A percentile compares a stretch with the other conserved stretches of the same genome.
phyloP scores from a whole-genome alignment of 805 yeast species.

The Blastobotrys parvus region DNA sequence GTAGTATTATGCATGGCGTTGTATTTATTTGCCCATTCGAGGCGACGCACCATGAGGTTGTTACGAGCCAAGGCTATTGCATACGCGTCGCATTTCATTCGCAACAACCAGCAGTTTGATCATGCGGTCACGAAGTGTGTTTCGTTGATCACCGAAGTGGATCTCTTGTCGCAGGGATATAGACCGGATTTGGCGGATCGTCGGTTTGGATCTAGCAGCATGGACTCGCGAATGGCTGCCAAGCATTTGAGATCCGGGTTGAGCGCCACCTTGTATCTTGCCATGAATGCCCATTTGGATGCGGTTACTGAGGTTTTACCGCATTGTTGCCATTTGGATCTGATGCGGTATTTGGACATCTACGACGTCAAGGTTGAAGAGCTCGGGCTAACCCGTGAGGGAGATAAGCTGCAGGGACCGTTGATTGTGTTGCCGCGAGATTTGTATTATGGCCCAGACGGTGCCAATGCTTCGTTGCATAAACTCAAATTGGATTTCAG shows the following conservation, averaged over 20 bases:
- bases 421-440: slow-evolving; percentile 2
- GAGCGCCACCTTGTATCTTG: slow-evolving; percentile 24
- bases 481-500: slow-evolving; percentile 27
- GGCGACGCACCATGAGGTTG: slow-evolving; percentile 24
- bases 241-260: slow-evolving; percentile 28
- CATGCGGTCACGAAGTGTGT: slow-evolving; percentile 22
- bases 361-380: slow-evolving; percentile 28
- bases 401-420: neutral
- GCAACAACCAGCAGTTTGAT: slow-evolving; percentile 22
- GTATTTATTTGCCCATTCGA: slow-evolving; percentile 26
- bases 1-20: slow-evolving; percentile 22
- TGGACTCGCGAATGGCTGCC: slow-evolving; percentile 14
- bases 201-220: neutral
- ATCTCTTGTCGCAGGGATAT: slow-evolving; percentile 22
- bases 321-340: slow-evolving; percentile 26
- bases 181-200: slow-evolving; percentile 13
- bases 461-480: slow-evolving; percentile 20
- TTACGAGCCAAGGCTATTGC: slow-evolving; percentile 24
- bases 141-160: slow-evolving; percentile 24
- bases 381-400: neutral
- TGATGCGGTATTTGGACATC: slow-evolving; percentile 37
- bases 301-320: slow-evolving; percentile 25
- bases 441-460: slow-evolving; percentile 17
- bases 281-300: slow-evolving; percentile 26
- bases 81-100: slow-evolving; percentile 18